Base-by-base conservation (phyloP, 345 rosid genomes). In the Eucalyptus sp. region DNA sequence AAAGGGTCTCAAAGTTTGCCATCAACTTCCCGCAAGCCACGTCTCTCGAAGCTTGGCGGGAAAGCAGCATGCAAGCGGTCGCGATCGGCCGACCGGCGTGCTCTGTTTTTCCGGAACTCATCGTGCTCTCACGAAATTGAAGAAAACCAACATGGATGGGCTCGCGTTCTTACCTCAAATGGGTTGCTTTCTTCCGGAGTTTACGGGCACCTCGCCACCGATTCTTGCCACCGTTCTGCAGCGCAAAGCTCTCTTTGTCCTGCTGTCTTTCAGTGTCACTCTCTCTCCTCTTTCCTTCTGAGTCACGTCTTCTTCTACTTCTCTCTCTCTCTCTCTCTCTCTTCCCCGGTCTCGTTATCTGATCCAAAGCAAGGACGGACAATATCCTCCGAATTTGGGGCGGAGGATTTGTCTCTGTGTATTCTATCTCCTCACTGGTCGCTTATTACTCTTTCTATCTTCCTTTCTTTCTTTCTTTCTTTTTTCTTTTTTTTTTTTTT, bases 401-500 rank as follows among this genome's bases (percentile, higher is more conserved):
- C 2, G 84, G 84, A 41, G 84, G 84, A 76, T 56, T 22, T 76
- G 48, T 76, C 7, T 33, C 13, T 37, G 48, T 20, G 15, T 20
- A 37, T 20, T 76, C 48, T 76, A 76, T 76, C 83, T 76, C 29
- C 27, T 37, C 22, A 71, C 83, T 71, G 46, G 46, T 71, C 25
- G 20, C 43, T 37, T 29, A 4, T 29, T 76, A 5, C 1, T 37
- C 1, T 76, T 18, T 18, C 46, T 37, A 5, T 37, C 81, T 20
- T 71, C 20, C 24, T 68, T 17, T 1, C 22, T 17, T 3, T 9
- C 10, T 1, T 33, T 8, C 3, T 7, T 6, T n/a, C n/a, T n/a
- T n/a, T n/a, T n/a, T n/a, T n/a, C n/a, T n/a, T n/a, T n/a, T n/a
- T n/a, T n/a, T n/a, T n/a, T 16, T 33, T 6, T 27, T 33, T 3